phyloP scores from a whole-genome alignment of 2,329 filamentous ascomycete species.

The Parastagonospora nodorum region DNA sequence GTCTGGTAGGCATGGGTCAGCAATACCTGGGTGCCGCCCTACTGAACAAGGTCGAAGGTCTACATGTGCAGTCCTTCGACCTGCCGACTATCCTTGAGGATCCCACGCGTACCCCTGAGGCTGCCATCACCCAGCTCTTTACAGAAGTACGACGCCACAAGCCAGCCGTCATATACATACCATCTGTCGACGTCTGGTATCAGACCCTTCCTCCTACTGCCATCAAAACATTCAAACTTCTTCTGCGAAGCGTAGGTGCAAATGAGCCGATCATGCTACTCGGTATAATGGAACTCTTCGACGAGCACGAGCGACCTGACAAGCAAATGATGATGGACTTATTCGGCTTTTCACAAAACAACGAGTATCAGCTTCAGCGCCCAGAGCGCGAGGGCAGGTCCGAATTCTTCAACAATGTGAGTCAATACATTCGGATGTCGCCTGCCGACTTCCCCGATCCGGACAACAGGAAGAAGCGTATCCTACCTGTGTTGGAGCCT shows the following conservation, averaged over 20 bases:
- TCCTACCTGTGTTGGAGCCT: slow-evolving; percentile 77
- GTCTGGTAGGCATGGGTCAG: slow-evolving; percentile 90
- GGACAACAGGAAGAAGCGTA: slow-evolving; percentile 81
- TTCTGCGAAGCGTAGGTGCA: slow-evolving; percentile 81
- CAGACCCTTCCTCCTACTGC: slow-evolving; percentile 66
- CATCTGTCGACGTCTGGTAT: slow-evolving; percentile 89
- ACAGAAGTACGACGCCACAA: slow-evolving; percentile 92
- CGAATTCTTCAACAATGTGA: slow-evolving; percentile 78
- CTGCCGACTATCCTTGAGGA: slow-evolving; percentile 86
- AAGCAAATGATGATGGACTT: slow-evolving; percentile 71
- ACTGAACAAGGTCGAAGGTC: slow-evolving; percentile 86
- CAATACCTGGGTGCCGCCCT: slow-evolving; percentile 84
- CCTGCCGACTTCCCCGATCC: slow-evolving; percentile 88
- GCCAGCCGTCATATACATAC: slow-evolving; percentile 93
- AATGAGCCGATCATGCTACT: slow-evolving; percentile 89
- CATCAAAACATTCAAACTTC: slow-evolving; percentile 80
- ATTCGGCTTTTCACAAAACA: slow-evolving; percentile 84
- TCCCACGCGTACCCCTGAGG: slow-evolving; percentile 78
- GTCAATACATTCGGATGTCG: slow-evolving; percentile 76
- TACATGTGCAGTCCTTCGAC: slow-evolving; percentile 95
- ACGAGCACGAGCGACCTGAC: slow-evolving; percentile 62
- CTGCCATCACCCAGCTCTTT: slow-evolving; percentile 88
- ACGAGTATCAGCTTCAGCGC: slow-evolving; percentile 70
- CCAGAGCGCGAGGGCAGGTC: slow-evolving; percentile 71
- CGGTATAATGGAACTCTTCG: slow-evolving; percentile 76